phyloP scores from a whole-genome alignment of 495 filamentous ascomycete genomes.

The Tuber microsphaerosporum region DNA sequence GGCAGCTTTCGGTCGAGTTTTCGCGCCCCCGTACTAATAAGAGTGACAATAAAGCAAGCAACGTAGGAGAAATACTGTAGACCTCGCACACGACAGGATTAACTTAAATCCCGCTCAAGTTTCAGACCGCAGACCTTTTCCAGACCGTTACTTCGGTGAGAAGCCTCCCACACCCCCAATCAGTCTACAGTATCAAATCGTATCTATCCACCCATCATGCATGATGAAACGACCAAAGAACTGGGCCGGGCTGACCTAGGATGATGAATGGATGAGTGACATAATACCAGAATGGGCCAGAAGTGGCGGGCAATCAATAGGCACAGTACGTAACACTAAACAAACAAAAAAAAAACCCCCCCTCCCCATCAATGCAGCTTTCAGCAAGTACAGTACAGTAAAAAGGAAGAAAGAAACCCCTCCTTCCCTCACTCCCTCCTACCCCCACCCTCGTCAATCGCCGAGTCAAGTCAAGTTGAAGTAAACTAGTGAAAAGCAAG shows the following conservation, averaged over 20 bases:
- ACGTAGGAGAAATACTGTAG: neutral
- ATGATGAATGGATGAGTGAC: neutral
- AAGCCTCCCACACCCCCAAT: neutral
- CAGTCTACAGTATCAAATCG: neutral
- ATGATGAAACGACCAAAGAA: neutral
- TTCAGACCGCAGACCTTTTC: neutral
- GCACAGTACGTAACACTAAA: neutral
- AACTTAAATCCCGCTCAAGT: neutral
- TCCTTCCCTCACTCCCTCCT: neutral
- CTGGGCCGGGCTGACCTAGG: neutral
- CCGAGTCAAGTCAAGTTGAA: neutral
- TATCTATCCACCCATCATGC: neutral
- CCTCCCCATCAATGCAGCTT: neutral
- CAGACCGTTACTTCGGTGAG: neutral
- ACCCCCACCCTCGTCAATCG: neutral
- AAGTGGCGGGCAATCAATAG: neutral
- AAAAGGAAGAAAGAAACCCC: neutral
- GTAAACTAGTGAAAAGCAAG: neutral
- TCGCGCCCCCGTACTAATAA: neutral
- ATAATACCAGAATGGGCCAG: neutral
- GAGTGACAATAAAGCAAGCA: neutral
- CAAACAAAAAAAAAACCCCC: neutral
- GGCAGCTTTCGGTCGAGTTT: neutral
- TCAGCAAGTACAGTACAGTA: neutral
- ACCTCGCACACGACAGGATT: neutral